Conservation (phyloP, 805 yeast genomes). For the Nakazawaea laoshanensis region DNA sequence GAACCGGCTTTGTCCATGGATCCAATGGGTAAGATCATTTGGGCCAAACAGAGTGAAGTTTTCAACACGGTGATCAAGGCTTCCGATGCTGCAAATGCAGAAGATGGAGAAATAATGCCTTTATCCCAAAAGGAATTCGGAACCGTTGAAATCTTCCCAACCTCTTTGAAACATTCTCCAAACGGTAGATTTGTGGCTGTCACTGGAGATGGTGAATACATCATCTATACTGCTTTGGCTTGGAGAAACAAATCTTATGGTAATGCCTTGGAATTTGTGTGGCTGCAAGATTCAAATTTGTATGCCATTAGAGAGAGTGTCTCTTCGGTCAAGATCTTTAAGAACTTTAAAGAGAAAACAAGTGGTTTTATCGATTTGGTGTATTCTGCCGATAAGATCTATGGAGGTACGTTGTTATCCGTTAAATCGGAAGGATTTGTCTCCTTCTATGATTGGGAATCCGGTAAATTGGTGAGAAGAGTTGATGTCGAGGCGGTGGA, state of each 20-base stretch:
- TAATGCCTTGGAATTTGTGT: constrained; percentile 79
- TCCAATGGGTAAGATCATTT: constrained; percentile 81
- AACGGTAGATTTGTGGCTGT: constrained; percentile 96
- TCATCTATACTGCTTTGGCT: constrained; percentile 91
- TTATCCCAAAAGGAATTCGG: constrained; percentile 87
- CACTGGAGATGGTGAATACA: constrained; percentile 96
- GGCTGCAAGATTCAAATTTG: constrained; percentile 88
- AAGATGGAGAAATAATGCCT: constrained; percentile 75
- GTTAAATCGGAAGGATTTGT: constrained; percentile 78
- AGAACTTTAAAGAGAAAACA: constrained; percentile 76
- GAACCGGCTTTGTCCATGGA: constrained; percentile 94
- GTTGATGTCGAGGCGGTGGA: constrained; percentile 81
- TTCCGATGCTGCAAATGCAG: constrained; percentile 49
- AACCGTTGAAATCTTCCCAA: constrained; percentile 89
- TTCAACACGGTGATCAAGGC: constrained; percentile 73
- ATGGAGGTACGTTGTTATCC: constrained; percentile 84
- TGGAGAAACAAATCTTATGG: constrained; percentile 97
- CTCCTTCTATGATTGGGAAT: constrained; percentile 90
- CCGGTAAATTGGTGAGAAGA: constrained; percentile 75
- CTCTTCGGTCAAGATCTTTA: constrained; percentile 60
- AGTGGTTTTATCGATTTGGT: constrained; percentile 55
- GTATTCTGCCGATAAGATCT: constrained; percentile 71
- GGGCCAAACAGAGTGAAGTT: constrained; percentile 87
- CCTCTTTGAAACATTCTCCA: constrained; percentile 82
- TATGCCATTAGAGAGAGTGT: constrained; percentile 75